Evolutionary conservation across 305 asterid genomes (phyloP), one percentile per base, ranked within the genome.

Genomic region (Caryopteris hybrid): DNA sequence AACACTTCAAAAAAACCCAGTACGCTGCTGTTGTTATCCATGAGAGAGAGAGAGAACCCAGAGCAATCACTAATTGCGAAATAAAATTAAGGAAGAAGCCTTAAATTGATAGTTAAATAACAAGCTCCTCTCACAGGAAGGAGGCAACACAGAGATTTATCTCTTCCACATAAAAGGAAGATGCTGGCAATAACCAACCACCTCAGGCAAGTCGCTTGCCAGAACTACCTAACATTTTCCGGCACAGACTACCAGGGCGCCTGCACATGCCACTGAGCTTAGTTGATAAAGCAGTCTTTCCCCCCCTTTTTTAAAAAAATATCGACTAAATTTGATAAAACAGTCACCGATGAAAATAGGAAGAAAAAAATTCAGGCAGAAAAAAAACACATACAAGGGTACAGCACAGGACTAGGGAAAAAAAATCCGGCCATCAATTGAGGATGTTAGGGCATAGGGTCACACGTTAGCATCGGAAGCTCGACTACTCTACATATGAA

Each of bases 181-280:
- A 53, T 25, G 34, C 64, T 69, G 64, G 42, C 75, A 58, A 78
- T 27, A 74, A 38, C 86, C 43, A 38, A 78, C 70, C 95, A 87
- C 95, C 95, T 87, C 92, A 60, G 95, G 86, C 68, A 74, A 85
- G 85, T 74, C 88, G 56, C 74, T 38, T 64, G 73, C 83, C 86
- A 79, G 47, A 34, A 11, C 42, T 73, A 78, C 74, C 45, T 68
- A 66, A 64, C 58, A 70, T 51, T 55, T 68, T 51, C 78, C n/a
- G 73, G 43, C 79, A 66, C 71, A 56, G 88, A 82, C 90, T 72
- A 79, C 87, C 91, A 87, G 94, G 88, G 85, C 66, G 90, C 86
- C 53, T 18, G 65, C 82, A 78, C 60, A 50, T 22, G 39, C 39
- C 64, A 51, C 46, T 56, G 61, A 74, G 20, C 69, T 69, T 41